These are phyloP conservation scores for Adansonia rubrostipa DNA, from an alignment of 441 rosid species.

Conservation along the genomic window DNA sequence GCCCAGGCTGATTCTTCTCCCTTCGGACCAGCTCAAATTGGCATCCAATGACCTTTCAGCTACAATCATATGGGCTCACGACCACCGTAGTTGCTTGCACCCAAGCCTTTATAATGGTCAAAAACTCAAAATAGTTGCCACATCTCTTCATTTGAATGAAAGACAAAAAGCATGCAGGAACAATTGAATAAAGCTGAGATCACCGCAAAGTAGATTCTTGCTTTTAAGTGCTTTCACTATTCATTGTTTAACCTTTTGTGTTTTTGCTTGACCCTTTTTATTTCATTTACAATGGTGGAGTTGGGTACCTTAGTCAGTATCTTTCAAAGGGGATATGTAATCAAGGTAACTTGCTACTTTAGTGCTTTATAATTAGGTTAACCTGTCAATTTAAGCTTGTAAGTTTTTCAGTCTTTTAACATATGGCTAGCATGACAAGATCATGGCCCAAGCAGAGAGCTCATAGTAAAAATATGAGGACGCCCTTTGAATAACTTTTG, in stretches of 20 bases:
- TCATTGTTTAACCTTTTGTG: background rate
- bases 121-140: slow-evolving; percentile 11
- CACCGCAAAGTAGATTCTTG: background rate
- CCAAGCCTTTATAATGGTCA: background rate
- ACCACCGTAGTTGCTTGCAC: background rate
- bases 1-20: background rate
- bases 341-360: background rate
- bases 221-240: slow-evolving; percentile 29
- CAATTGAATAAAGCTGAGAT: slow-evolving; percentile 26
- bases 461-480: background rate
- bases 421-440: background rate
- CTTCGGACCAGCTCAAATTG: slow-evolving; percentile 8
- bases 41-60: slow-evolving; percentile 39
- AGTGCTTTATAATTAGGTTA: background rate
- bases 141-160: slow-evolving; percentile 26
- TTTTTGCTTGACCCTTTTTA: background rate
- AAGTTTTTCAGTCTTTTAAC: too few relatives aligned
- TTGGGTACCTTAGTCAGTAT: slow-evolving; percentile 22
- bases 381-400: background rate
- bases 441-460: background rate
- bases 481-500: slow-evolving; percentile 2
- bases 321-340: slow-evolving; percentile 17
- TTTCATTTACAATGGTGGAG: slow-evolving; percentile 19
- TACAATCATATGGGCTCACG: slow-evolving; percentile 21
- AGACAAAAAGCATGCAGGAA: background rate